Conservation (phyloP, 306 rosid species). For the Castanea sativa region DNA sequence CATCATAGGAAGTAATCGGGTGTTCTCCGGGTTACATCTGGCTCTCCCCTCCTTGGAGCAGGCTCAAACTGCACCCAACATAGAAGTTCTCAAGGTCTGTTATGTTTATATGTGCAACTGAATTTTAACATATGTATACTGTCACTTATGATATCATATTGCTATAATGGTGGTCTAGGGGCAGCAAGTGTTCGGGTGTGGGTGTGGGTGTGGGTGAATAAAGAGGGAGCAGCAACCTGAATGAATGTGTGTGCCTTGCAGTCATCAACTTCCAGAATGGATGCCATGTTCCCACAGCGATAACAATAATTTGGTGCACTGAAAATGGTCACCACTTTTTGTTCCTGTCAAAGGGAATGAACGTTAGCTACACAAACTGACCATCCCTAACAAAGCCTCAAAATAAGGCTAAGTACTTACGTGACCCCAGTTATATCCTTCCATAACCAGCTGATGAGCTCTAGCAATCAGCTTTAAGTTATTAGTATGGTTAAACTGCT, state of each 20-base stretch:
- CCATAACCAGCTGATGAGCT: conserved; percentile 99
- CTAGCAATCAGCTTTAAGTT: conserved; percentile 91
- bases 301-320: conserved; percentile 96
- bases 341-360: conserved; percentile 51
- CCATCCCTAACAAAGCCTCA: neutral
- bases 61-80: conserved; percentile 76
- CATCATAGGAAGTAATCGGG: conserved; percentile 88
- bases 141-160: neutral
- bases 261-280: conserved; percentile 92
- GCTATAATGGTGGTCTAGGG: neutral
- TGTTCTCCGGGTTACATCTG: conserved; percentile 91
- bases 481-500: conserved; percentile 92
- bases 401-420: conserved; percentile 38
- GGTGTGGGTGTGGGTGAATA: neutral
- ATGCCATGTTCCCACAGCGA: conserved; percentile 97
- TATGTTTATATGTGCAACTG: neutral
- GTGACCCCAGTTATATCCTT: conserved; percentile 96
- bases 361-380: conserved; percentile 9
- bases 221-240: conserved; percentile 53
- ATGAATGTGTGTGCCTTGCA: conserved; percentile 95
- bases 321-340: conserved; percentile 93
- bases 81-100: neutral
- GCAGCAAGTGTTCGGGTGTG: neutral
- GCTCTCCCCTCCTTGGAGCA: conserved; percentile 98
- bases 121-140: neutral